phyloP scores from a whole-genome alignment of 1,284 basidiomycete species.

The Rhodotorula sp. region DNA sequence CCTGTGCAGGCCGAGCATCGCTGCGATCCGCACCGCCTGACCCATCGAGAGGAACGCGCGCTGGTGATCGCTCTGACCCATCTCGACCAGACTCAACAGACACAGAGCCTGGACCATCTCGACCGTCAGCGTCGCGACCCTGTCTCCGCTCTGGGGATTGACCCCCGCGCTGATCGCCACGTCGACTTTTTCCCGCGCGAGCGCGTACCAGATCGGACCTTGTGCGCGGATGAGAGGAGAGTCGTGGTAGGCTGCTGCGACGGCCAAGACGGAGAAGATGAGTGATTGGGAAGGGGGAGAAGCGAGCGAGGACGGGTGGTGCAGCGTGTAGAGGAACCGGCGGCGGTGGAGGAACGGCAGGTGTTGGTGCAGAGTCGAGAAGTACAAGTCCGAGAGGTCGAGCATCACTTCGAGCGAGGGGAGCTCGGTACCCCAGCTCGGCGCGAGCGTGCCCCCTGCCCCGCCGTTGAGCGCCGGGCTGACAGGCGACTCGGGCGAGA shows the following conservation, averaged over 20 bases:
- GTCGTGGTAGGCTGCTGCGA: slow-evolving; percentile 35
- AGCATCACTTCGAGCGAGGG: slow-evolving; percentile 32
- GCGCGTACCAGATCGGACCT: slow-evolving; percentile 16
- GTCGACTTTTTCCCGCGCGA: slow-evolving; percentile 32
- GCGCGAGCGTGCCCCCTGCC: not conserved
- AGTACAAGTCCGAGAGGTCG: slow-evolving; percentile 38
- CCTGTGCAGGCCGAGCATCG: slow-evolving; percentile 34
- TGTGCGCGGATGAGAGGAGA: slow-evolving; percentile 13
- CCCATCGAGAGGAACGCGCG: slow-evolving; percentile 35
- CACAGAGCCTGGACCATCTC: slow-evolving; percentile 38
- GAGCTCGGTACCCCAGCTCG: slow-evolving; percentile 13
- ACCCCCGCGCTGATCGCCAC: slow-evolving; percentile 26
- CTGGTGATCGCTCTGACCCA: slow-evolving; percentile 38
- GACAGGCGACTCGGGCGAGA: not conserved
- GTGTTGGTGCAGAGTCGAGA: slow-evolving; percentile 31
- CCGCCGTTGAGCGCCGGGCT: not conserved
- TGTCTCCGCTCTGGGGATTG: not conserved
- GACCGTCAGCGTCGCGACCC: slow-evolving; percentile 32
- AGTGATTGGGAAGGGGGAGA: slow-evolving; percentile 32
- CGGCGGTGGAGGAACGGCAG: slow-evolving; percentile 38
- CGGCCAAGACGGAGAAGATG: slow-evolving; percentile 35
- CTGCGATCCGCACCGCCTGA: slow-evolving; percentile 34
- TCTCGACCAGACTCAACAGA: slow-evolving; percentile 31
- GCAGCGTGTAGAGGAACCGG: slow-evolving; percentile 37
- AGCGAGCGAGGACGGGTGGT: slow-evolving; percentile 28